Evolutionary conservation across 345 rosid species (phyloP).

Genomic region (Pistacia integerrima): DNA sequence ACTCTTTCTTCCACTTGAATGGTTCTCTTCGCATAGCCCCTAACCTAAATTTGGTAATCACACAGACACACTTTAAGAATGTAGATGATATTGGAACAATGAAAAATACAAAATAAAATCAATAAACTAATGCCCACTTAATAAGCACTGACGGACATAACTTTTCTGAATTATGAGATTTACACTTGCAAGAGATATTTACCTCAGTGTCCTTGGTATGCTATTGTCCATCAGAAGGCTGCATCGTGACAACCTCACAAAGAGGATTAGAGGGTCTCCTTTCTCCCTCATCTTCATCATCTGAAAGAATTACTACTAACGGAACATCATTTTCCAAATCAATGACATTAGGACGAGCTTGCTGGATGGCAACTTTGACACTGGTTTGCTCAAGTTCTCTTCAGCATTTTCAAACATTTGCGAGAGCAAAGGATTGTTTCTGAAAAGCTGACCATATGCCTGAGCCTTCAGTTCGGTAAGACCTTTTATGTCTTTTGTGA

Average conservation of each 20-base stretch:
- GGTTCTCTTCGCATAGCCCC: conserved; percentile 17
- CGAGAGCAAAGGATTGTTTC: conserved; percentile 31
- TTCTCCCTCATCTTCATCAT: conserved; percentile 56
- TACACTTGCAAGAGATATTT: conserved; percentile 21
- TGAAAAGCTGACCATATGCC: conserved; percentile 26
- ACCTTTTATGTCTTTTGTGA: conserved; percentile 56
- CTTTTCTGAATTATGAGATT: neutral
- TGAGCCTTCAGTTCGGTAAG: conserved; percentile 41
- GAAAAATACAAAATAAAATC: neutral
- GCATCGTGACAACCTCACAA: conserved; percentile 53
- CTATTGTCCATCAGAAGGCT: conserved; percentile 39
- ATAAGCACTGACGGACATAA: neutral
- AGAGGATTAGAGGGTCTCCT: conserved; percentile 35
- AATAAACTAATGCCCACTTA: neutral
- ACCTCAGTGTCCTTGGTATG: conserved; percentile 33
- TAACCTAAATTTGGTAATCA: conserved; percentile 28
- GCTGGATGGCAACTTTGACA: conserved; percentile 20
- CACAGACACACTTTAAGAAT: conserved; percentile 10
- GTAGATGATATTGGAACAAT: conserved; percentile 4
- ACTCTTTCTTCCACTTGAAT: neutral
- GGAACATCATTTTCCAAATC: conserved; percentile 40
- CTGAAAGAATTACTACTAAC: conserved; percentile 56
- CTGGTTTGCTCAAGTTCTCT: conserved; percentile 23
- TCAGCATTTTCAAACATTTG: conserved; percentile 17
- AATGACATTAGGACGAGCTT: conserved; percentile 30